A percentile compares a stretch with the other conserved stretches of the same genome.
These are phyloP conservation scores for Gastrolobium bilobum DNA, from an alignment of 306 rosid species.

Conservation along the genomic window DNA sequence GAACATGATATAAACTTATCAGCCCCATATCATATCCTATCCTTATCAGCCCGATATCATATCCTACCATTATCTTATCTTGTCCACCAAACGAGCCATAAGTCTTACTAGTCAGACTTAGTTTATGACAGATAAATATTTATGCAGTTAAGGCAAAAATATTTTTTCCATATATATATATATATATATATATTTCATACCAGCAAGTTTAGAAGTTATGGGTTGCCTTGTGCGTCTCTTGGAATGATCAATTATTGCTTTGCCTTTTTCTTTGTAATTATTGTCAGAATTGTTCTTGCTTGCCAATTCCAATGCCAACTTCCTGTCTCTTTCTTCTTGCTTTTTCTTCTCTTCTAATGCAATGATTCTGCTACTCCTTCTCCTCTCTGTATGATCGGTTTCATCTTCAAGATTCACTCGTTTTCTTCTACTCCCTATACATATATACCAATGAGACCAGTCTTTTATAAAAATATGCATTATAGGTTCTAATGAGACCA, in stretches of 20 bases:
- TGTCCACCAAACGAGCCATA: no score
- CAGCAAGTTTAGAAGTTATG: background rate
- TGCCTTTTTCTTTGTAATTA: constrained; percentile 8
- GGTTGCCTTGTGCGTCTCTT: background rate
- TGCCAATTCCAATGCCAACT: background rate
- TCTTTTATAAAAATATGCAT: no score
- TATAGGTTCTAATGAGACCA: no score
- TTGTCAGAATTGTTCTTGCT: background rate
- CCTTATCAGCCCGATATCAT: no score
- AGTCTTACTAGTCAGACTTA: no score
- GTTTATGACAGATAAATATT: background rate
- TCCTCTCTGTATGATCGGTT: background rate
- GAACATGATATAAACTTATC: no score
- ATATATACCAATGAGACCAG: no score
- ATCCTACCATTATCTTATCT: no score
- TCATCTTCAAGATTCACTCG: background rate
- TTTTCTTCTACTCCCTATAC: background rate
- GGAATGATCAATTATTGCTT: background rate
- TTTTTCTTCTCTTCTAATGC: constrained; percentile 32
- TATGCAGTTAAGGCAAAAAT: no score
- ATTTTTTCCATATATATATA: no score
- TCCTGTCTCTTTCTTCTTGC: constrained; percentile 14
- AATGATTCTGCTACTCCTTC: constrained; percentile 41
- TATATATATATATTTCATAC: constrained; percentile 1
- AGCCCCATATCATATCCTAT: no score